A percentile compares a stretch with the other conserved stretches of the same genome.
phyloP scores from a whole-genome alignment of 176 grass and related monocot species.

The Oryza coarctata region DNA sequence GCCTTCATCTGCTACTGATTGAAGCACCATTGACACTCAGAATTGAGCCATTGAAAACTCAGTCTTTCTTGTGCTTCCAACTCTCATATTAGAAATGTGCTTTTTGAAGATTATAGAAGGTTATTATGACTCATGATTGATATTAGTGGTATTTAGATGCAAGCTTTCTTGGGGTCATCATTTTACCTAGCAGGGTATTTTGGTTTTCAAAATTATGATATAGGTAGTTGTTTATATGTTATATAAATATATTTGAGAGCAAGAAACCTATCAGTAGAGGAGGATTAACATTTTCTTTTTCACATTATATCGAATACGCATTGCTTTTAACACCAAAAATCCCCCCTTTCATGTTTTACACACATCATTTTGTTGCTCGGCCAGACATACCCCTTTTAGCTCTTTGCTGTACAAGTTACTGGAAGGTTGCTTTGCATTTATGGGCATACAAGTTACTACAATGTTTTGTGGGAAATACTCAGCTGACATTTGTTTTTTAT shows the following conservation, averaged over 20 bases:
- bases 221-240: neutral
- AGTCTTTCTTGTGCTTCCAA: no score
- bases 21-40: no score
- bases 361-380: neutral
- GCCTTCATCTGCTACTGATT: no score
- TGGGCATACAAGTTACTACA: neutral
- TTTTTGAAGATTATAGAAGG: neutral
- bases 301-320: neutral
- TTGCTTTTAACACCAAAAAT: constrained; percentile 1
- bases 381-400: neutral
- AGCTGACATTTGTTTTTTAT: constrained; percentile 8
- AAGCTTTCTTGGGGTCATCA: constrained; percentile 20
- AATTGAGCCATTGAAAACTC: no score
- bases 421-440: neutral
- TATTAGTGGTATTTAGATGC: neutral
- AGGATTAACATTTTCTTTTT: neutral
- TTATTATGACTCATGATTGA: neutral
- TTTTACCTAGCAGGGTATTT: neutral
- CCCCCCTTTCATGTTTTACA: neutral
- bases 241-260: constrained; percentile 4
- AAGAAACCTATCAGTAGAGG: neutral
- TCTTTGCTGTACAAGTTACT: neutral
- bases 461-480: neutral
- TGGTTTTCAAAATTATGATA: constrained; percentile 14
- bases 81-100: constrained; percentile 11